Percentiles rank a stretch among this genome's conserved stretches.
Evolutionary conservation across 345 rosid species (phyloP).

Genomic region (Citrus australasica): DNA sequence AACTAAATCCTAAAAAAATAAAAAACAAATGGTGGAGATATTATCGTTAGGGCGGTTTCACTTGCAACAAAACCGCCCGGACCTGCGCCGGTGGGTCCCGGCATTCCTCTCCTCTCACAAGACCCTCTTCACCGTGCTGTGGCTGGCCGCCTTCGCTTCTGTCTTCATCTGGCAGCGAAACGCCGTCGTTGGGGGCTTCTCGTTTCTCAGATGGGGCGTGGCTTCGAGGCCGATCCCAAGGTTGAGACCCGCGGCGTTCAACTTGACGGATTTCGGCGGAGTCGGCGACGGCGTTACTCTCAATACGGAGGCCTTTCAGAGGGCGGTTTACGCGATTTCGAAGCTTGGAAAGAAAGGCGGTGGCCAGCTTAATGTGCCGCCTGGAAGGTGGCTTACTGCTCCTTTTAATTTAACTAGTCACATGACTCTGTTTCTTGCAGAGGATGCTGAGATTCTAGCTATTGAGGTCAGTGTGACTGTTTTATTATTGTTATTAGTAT

Average conservation of each 20-base stretch:
- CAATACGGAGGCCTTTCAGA: conserved; percentile 85
- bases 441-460: conserved; percentile 81
- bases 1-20: neutral
- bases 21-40: conserved; percentile 51
- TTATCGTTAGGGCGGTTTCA: conserved; percentile 44
- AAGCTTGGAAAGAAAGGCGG: conserved; percentile 72
- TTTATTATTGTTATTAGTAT: too few species aligned
- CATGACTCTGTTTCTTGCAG: conserved; percentile 86
- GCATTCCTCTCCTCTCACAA: conserved; percentile 65
- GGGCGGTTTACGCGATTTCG: conserved; percentile 75
- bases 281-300: conserved; percentile 82
- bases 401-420: conserved; percentile 96
- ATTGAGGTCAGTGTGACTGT: conserved; percentile 49
- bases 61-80: conserved; percentile 44
- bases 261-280: conserved; percentile 88
- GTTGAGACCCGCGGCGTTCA: conserved; percentile 61
- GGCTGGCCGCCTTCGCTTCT: conserved; percentile 80
- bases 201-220: conserved; percentile 35
- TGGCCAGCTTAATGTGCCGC: conserved; percentile 92
- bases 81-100: conserved; percentile 54
- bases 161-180: conserved; percentile 80
- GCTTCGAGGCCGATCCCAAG: conserved; percentile 42
- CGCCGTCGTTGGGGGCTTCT: conserved; percentile 38
- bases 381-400: conserved; percentile 92
- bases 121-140: conserved; percentile 66